Conservation (phyloP, 768 basidiomycete genomes). For the Tulasnella sp. region DNA sequence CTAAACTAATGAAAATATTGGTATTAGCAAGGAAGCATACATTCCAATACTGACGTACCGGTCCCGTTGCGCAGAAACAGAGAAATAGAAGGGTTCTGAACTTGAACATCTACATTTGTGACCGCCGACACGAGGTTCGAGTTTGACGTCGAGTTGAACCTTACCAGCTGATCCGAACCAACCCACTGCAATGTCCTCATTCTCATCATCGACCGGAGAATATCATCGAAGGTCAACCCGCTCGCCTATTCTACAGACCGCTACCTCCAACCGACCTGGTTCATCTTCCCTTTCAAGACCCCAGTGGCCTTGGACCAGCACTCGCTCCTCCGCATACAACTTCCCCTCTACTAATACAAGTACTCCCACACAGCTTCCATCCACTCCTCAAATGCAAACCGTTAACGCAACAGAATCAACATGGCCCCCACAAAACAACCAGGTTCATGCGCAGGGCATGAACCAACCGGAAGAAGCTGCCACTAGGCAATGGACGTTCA, state of each 20-base stretch:
- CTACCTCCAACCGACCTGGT: not conserved
- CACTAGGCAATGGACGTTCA: slow-evolving; percentile 56
- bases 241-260: not conserved
- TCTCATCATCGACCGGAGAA: not conserved
- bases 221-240: not conserved
- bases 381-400: slow-evolving; percentile 7
- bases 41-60: too few relatives aligned
- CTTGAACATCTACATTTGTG: too few relatives aligned
- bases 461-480: slow-evolving; percentile 31
- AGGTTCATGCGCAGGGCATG: not conserved
- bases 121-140: too few relatives aligned
- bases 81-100: too few relatives aligned
- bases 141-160: too few relatives aligned
- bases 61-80: too few relatives aligned
- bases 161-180: too few relatives aligned
- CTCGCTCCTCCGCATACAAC: slow-evolving; percentile 27
- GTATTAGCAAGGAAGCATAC: too few relatives aligned
- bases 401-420: slow-evolving; percentile 2
- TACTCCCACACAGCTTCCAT: slow-evolving; percentile 20
- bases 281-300: slow-evolving; percentile 41
- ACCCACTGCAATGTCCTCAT: not conserved
- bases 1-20: too few relatives aligned
- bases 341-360: slow-evolving; percentile 25
- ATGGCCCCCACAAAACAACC: slow-evolving; percentile 4
- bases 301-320: slow-evolving; percentile 48